Conservation (phyloP, 2,329 filamentous ascomycete species). For the Teratosphaeria destructans region DNA sequence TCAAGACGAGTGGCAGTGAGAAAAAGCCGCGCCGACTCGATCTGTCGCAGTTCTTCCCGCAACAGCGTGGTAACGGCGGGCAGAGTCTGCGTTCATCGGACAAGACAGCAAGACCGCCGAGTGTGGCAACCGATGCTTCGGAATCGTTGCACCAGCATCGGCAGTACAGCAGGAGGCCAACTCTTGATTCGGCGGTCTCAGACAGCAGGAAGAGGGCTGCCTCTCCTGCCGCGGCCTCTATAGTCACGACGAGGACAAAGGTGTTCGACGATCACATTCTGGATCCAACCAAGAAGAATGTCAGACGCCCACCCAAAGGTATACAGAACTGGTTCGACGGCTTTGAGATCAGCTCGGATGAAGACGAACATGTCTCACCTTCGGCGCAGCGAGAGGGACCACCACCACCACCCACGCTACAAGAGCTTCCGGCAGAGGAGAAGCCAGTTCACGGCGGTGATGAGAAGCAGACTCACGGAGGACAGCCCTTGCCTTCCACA, state of each 20-base stretch:
- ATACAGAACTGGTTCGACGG: conserved; percentile 43
- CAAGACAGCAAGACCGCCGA: conserved; percentile 31
- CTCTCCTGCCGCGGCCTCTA: conserved; percentile 1
- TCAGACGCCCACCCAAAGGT: conserved; percentile 37
- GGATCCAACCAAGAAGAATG: conserved; percentile 38
- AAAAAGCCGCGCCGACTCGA: conserved; percentile 28
- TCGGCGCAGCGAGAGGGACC: background rate
- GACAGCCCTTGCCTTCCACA: conserved; percentile 9
- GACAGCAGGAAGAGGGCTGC: background rate
- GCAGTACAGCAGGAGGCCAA: conserved; percentile 2
- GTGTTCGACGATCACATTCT: conserved; percentile 29
- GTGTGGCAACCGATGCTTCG: conserved; percentile 28
- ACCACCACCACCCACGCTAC: conserved; percentile 5
- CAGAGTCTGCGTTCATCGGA: conserved; percentile 27
- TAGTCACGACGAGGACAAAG: conserved; percentile 9
- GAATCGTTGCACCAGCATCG: conserved; percentile 16
- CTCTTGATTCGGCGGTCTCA: conserved; percentile 1
- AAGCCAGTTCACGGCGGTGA: background rate
- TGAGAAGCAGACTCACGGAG: background rate
- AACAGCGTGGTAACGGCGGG: conserved; percentile 9
- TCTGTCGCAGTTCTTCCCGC: conserved; percentile 33
- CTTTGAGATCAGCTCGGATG: conserved; percentile 23
- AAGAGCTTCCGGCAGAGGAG: conserved; percentile 14
- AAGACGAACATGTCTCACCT: conserved; percentile 13
- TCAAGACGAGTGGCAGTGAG: background rate